Conservation (phyloP, 257 asterid genomes). For the Solanum boliviense region DNA sequence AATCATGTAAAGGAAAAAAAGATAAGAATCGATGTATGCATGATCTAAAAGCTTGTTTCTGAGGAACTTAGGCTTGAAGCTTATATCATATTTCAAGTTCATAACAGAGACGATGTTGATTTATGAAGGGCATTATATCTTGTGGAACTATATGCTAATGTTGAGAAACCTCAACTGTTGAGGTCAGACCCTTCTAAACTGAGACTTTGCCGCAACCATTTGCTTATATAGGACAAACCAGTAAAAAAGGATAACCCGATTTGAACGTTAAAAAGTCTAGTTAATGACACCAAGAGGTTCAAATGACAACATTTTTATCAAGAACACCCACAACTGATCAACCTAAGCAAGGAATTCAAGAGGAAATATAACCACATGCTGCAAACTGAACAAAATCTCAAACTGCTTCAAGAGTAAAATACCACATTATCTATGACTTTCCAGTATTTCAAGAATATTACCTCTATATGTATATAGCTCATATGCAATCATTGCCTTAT, state of each 20-base stretch:
- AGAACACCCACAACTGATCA: neutral
- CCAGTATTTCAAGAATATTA: neutral
- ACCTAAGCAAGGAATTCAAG: neutral
- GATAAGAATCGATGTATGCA: neutral
- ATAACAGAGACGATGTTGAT: neutral
- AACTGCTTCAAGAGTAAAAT: neutral
- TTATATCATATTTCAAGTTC: neutral
- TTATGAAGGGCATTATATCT: neutral
- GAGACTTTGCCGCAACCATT: neutral
- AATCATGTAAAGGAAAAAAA: neutral
- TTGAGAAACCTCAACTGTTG: neutral
- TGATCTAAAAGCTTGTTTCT: neutral
- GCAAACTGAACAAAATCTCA: neutral
- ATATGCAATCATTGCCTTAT: neutral
- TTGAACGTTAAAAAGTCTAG: neutral
- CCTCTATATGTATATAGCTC: neutral
- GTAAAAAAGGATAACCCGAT: neutral
- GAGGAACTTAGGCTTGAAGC: neutral
- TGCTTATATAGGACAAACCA: neutral
- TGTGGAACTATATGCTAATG: neutral
- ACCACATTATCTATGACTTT: neutral
- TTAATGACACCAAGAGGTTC: neutral
- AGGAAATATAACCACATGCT: neutral
- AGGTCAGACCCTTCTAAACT: neutral
- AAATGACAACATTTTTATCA: neutral